Percentiles rank a stretch among this genome's conserved stretches.
Conservation (phyloP, 768 basidiomycete genomes). For the Suillus hirtellus region DNA sequence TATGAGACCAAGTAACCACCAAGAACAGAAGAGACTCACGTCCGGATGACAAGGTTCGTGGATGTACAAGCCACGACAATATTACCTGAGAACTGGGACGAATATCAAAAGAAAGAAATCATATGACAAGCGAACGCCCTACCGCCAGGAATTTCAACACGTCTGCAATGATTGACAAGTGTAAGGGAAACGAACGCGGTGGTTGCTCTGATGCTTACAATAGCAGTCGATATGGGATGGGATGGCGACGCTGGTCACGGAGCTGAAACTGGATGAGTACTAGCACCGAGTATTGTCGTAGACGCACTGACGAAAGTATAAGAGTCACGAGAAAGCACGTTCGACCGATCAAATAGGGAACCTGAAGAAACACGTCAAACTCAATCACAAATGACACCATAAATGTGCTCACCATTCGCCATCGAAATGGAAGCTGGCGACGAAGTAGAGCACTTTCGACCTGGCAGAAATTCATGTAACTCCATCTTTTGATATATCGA, state of each 20-base stretch:
- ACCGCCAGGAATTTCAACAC: slow-evolving; percentile 15
- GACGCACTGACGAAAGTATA: slow-evolving; percentile 18
- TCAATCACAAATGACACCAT: not conserved
- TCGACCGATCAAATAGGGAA: slow-evolving; percentile 29
- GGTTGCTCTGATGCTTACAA: slow-evolving; percentile 17
- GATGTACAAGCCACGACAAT: slow-evolving; percentile 23
- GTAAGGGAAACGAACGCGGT: not conserved
- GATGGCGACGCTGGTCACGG: not conserved
- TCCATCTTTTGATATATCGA: slow-evolving; percentile 20
- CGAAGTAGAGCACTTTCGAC: slow-evolving; percentile 26
- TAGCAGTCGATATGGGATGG: slow-evolving; percentile 11
- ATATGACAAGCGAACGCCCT: not conserved
- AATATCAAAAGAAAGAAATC: not conserved
- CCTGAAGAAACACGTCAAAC: slow-evolving; percentile 12
- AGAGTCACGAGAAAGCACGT: slow-evolving; percentile 19
- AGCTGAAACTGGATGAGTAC: slow-evolving; percentile 10
- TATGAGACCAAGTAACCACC: not conserved
- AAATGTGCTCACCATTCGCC: slow-evolving; percentile 23
- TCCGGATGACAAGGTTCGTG: slow-evolving; percentile 30
- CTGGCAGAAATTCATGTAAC: slow-evolving; percentile 19
- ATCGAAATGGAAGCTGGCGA: slow-evolving; percentile 23
- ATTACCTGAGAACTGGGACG: slow-evolving; percentile 17
- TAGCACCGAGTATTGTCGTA: not conserved
- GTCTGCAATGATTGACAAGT: slow-evolving; percentile 15
- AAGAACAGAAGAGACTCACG: slow-evolving; percentile 19